Evolutionary conservation across 805 yeast species (phyloP).

Genomic region (Ogataea nitratoaversa): DNA sequence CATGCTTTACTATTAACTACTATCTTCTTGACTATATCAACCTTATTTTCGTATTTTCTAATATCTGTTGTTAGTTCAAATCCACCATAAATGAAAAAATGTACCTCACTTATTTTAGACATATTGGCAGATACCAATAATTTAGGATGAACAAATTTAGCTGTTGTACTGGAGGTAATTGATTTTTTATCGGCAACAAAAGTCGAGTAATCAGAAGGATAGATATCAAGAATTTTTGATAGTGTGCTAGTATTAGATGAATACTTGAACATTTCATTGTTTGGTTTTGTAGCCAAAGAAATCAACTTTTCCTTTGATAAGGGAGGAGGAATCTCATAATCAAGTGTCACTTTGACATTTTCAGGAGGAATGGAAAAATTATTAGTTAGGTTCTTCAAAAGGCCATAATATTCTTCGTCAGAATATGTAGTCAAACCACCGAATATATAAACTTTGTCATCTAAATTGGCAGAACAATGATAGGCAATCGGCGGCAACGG

Average conservation of each 20-base stretch:
- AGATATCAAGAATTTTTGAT: constrained; percentile 17
- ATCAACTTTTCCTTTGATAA: constrained; percentile 36
- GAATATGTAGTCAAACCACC: constrained; percentile 40
- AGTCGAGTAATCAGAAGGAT: neutral
- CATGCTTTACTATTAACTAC: constrained; percentile 46
- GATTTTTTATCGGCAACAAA: constrained; percentile 10
- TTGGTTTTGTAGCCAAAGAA: constrained; percentile 39
- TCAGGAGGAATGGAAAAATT: constrained; percentile 30
- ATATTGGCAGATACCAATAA: constrained; percentile 47
- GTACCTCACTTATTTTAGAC: constrained; percentile 49
- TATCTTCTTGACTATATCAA: constrained; percentile 32
- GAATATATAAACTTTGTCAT: constrained; percentile 34
- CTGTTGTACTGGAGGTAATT: neutral
- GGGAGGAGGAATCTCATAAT: constrained; percentile 43
- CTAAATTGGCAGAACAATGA: constrained; percentile 39
- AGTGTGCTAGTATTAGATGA: constrained; percentile 38
- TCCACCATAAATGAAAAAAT: constrained; percentile 69
- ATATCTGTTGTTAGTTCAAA: constrained; percentile 41
- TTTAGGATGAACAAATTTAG: constrained; percentile 39
- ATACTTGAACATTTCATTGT: constrained; percentile 33
- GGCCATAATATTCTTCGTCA: constrained; percentile 21
- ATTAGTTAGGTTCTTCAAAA: constrained; percentile 26
- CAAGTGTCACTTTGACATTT: constrained; percentile 27
- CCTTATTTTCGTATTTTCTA: constrained; percentile 32
- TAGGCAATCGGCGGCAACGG: constrained; percentile 41